These are phyloP conservation scores for Aspergillus sclerotiicarbonarius DNA, from an alignment of 495 filamentous ascomycete genomes.

Conservation along the genomic window DNA sequence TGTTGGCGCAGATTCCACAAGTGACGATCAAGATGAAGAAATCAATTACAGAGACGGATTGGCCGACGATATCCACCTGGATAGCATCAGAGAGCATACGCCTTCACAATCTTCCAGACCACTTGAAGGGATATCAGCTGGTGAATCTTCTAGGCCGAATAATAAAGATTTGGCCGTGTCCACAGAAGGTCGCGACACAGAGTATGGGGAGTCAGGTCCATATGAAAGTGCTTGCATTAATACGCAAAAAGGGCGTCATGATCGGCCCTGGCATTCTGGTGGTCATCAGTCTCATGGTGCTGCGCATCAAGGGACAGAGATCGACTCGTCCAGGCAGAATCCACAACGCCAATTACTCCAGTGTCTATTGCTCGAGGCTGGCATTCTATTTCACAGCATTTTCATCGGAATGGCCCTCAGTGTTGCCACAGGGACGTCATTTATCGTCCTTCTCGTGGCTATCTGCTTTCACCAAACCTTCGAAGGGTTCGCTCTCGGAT, in stretches of 20 bases:
- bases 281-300: conserved; percentile 17
- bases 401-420: conserved; percentile 89
- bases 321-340: conserved; percentile 34
- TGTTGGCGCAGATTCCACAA: conserved; percentile 22
- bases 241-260: conserved; percentile 12
- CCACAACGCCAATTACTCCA: conserved; percentile 67
- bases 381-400: conserved; percentile 82
- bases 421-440: conserved; percentile 75
- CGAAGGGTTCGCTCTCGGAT: conserved; percentile 73
- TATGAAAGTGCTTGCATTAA: conserved; percentile 15
- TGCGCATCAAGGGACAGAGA: conserved; percentile 16
- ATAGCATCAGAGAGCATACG: conserved; percentile 19
- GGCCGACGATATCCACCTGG: conserved; percentile 25
- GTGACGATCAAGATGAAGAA: conserved; percentile 18
- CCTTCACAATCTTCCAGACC: conserved; percentile 10
- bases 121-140: conserved; percentile 1
- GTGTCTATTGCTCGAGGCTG: conserved; percentile 76
- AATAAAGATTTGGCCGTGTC: conserved; percentile 7
- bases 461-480: conserved; percentile 85
- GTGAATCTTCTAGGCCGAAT: conserved; percentile 10
- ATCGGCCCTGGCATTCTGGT: conserved; percentile 6
- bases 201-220: conserved; percentile 29
- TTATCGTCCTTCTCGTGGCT: conserved; percentile 76
- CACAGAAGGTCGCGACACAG: conserved; percentile 18
- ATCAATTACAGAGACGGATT: conserved; percentile 21